A percentile compares a stretch with the other conserved stretches of the same genome.
phyloP scores from a whole-genome alignment of 768 basidiomycete genomes.

The Auricularia sp. region DNA sequence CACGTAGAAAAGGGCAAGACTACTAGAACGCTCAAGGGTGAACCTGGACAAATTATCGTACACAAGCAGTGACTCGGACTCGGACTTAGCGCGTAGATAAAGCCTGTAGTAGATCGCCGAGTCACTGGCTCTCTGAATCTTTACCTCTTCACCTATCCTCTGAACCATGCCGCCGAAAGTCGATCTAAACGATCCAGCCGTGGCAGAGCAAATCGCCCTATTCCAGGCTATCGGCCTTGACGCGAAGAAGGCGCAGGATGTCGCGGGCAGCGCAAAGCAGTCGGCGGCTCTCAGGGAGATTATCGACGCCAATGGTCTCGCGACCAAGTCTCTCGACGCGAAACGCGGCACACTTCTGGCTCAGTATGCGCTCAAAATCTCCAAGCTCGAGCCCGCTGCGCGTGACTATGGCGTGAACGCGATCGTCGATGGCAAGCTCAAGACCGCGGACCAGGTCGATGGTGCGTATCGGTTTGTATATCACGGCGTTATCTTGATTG shows the following conservation, averaged over 20 bases:
- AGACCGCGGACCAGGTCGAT: constrained; percentile 74
- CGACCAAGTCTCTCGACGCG: constrained; percentile 48
- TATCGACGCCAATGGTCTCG: constrained; percentile 45
- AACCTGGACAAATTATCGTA: background rate
- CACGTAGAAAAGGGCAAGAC: background rate
- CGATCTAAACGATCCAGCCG: constrained; percentile 28
- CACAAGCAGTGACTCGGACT: background rate
- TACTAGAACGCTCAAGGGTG: background rate
- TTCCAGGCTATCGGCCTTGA: constrained; percentile 74
- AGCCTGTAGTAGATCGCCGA: background rate
- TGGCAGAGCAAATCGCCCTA: constrained; percentile 33
- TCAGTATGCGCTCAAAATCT: constrained; percentile 50
- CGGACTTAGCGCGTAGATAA: background rate
- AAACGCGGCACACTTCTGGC: constrained; percentile 65
- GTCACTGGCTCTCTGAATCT: background rate
- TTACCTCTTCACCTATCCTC: background rate
- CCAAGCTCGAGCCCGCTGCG: constrained; percentile 52
- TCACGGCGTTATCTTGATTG: background rate
- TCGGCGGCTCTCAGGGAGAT: constrained; percentile 59
- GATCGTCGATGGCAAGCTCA: constrained; percentile 64
- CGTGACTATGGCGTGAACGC: constrained; percentile 52
- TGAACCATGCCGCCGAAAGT: constrained; percentile 27
- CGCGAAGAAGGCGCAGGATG: constrained; percentile 69
- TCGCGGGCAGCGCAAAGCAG: constrained; percentile 69
- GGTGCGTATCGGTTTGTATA: constrained; percentile 38